Evolutionary conservation across 2,329 filamentous ascomycete species (phyloP), one percentile per base, ranked within the genome.

Genomic region (Pseudocercospora fuligena): DNA sequence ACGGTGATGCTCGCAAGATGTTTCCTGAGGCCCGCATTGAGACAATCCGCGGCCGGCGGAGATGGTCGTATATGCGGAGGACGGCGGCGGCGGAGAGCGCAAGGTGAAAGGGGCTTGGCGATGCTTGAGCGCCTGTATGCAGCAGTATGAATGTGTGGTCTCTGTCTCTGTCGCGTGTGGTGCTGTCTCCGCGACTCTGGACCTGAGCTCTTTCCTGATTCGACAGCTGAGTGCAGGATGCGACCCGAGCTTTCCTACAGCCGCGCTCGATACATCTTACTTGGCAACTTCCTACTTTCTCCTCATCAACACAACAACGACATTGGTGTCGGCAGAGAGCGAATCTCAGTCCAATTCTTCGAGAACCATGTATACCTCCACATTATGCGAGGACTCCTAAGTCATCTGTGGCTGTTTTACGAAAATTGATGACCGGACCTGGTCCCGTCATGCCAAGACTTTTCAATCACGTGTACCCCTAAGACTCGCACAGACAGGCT

Each of bases 1-100:
- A 58, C 56, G 56, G 29, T 40, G 56, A 36, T 40, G 56, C 56
- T 58, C 31, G 56, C 56, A 56, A 29, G 23, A 27, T n/a, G 40
- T 19, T 43, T 19, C 40, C 40, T 19, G 40, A 61, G 29, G 43
- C 33, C 33, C 14, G 43, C 60, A 61, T 61, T 40, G 60, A 61
- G 53, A 53, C 60, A 58, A 51, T 6, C 51, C 46, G 25, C 19
- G 27, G 51, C 23, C 19, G 23, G 47, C 47, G 51, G 51, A 31
- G 23, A 27, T 27, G 25, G 27, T 27, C 7, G 23, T 27, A 5
- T 9, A 19, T 25, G 51, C 51, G 51, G 25, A 56, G 25, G 51
- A n/a, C 51, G 25, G 27, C 51, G 51, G 27, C 25, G 8, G 51
- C 23, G 51, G 25, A n/a, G 40, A 43, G 40, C 40, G 40, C 40